These are phyloP conservation scores for Rugonectria rugulosa DNA, from an alignment of 2,329 filamentous ascomycete species.

Conservation along the genomic window DNA sequence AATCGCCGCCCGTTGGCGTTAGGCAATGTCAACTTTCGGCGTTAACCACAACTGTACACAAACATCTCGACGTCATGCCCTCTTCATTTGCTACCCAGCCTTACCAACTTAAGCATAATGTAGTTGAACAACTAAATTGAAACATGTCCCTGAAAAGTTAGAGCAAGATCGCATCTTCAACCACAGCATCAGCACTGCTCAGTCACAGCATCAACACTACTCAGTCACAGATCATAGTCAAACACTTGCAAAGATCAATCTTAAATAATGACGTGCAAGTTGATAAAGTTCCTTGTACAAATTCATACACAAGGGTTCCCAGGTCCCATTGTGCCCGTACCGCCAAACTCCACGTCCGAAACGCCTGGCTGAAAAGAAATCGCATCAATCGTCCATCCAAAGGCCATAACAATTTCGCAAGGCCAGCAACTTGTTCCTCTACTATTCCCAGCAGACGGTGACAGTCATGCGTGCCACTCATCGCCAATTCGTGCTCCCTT, in stretches of 20 bases:
- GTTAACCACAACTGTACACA: not conserved
- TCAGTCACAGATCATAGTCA: not conserved
- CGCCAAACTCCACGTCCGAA: slow-evolving; percentile 15
- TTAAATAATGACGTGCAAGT: too few species aligned
- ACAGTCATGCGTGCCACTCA: slow-evolving; percentile 22
- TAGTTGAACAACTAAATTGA: too few species aligned
- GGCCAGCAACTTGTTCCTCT: not conserved
- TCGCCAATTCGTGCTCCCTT: slow-evolving; percentile 43
- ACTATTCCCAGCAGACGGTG: not conserved
- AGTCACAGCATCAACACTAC: too few species aligned
- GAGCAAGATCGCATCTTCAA: too few species aligned
- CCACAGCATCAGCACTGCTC: too few species aligned
- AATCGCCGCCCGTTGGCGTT: not conserved
- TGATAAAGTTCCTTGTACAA: slow-evolving; percentile 11
- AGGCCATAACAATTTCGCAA: slow-evolving; percentile 31
- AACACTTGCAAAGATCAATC: not conserved
- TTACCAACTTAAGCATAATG: not conserved
- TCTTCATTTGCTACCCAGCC: not conserved
- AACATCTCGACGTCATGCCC: not conserved
- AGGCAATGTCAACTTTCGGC: not conserved
- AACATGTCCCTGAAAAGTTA: too few species aligned
- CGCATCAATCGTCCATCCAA: slow-evolving; percentile 28
- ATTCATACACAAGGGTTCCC: slow-evolving; percentile 10
- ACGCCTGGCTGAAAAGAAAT: slow-evolving; percentile 31
- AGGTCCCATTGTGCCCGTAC: slow-evolving; percentile 9